These are phyloP conservation scores for Russula sp. DNA, from an alignment of 768 basidiomycete species.

Conservation along the genomic window DNA sequence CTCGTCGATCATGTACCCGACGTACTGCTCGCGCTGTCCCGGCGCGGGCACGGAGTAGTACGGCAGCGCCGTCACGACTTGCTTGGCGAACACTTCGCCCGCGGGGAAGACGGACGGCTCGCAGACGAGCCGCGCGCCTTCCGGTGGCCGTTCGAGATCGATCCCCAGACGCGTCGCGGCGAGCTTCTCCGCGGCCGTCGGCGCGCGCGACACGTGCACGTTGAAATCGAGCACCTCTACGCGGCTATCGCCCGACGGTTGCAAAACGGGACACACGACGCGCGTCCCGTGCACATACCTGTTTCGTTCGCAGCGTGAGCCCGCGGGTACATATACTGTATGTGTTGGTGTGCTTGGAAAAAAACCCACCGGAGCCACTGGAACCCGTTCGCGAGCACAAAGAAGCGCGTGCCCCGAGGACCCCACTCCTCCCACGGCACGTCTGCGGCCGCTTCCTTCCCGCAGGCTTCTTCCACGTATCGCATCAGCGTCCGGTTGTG, in stretches of 20 bases:
- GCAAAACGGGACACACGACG: conserved; percentile 29
- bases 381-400: conserved; percentile 30
- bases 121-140: conserved; percentile 4
- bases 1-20: conserved; percentile 38
- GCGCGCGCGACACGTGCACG: conserved; percentile 16
- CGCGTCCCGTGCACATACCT: conserved; percentile 39
- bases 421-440: conserved; percentile 40
- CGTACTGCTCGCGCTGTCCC: conserved; percentile 23
- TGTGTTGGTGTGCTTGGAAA: no score
- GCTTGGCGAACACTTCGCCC: conserved; percentile 25
- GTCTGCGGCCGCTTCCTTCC: conserved; percentile 1
- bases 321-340: no score
- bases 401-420: conserved; percentile 31
- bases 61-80: conserved; percentile 30
- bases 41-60: conserved; percentile 24
- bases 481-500: conserved; percentile 31
- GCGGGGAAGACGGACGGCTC: conserved; percentile 11
- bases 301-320: background rate
- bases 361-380: conserved; percentile 33
- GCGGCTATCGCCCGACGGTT: conserved; percentile 10
- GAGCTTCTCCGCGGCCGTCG: conserved; percentile 1
- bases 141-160: background rate
- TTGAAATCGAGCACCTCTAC: conserved; percentile 34
- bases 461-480: conserved; percentile 1
- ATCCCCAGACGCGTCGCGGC: conserved; percentile 5